Conservation (phyloP, 257 asterid species). For the Solanum chmielewskii region DNA sequence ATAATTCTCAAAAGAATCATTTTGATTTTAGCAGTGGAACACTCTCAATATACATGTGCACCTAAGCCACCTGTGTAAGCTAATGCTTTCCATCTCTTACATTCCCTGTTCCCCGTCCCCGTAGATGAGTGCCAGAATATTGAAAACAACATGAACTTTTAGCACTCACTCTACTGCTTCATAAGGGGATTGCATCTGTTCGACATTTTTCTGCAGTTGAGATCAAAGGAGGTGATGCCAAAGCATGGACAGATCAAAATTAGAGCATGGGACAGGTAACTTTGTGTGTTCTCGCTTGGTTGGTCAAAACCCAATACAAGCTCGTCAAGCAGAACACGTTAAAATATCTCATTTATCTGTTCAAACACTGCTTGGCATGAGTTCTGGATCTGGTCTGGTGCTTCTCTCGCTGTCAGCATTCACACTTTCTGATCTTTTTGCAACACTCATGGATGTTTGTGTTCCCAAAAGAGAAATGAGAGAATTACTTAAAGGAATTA, state of each 20-base stretch:
- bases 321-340: background rate
- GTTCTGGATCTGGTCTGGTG: slow-evolving; percentile 32
- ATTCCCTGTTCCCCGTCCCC: background rate
- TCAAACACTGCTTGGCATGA: slow-evolving; percentile 55
- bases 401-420: slow-evolving; percentile 13
- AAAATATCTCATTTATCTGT: slow-evolving; percentile 1
- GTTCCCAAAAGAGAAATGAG: slow-evolving; percentile 37
- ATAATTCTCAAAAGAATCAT: background rate
- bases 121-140: background rate
- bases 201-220: background rate
- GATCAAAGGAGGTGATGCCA: background rate
- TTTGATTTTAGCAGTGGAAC: background rate
- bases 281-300: background rate
- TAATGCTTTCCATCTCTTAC: background rate
- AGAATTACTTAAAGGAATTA: slow-evolving; percentile 36
- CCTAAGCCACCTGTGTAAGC: background rate
- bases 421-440: slow-evolving; percentile 22
- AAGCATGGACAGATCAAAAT: background rate
- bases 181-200: background rate
- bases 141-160: background rate
- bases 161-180: background rate
- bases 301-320: background rate
- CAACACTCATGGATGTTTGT: slow-evolving; percentile 13
- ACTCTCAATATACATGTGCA: background rate
- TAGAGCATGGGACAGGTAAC: background rate